These are phyloP conservation scores for Rhizoclosmatium sp. DNA, from an alignment of 192 early-diverging fungal genomes.

Conservation along the genomic window DNA sequence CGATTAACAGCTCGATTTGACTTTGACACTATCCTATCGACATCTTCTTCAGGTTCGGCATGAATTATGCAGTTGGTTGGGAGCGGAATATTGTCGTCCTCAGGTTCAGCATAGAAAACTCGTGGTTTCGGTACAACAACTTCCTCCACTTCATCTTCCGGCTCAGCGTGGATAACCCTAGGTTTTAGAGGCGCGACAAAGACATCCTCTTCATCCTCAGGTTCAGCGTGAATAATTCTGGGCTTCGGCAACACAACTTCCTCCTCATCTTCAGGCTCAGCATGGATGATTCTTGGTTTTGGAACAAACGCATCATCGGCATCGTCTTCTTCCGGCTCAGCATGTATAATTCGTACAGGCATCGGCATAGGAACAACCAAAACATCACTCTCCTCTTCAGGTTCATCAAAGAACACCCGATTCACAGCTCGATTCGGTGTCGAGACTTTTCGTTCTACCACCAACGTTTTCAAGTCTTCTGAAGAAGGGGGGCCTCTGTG, in stretches of 20 bases:
- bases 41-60: neutral
- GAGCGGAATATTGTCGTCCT: neutral
- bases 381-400: neutral
- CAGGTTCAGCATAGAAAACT: neutral
- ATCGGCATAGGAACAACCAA: neutral
- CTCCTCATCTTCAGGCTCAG: neutral
- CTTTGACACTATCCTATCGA: neutral
- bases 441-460: neutral
- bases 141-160: neutral
- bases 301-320: neutral
- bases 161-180: neutral
- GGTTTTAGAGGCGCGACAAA: neutral
- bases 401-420: neutral
- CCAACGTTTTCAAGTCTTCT: no score
- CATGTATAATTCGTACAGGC: neutral
- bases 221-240: neutral
- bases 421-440: neutral
- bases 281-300: neutral
- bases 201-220: neutral
- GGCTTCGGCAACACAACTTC: neutral
- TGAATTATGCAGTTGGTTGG: neutral
- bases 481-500: no score
- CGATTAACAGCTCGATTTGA: neutral
- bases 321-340: neutral
- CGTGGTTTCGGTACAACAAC: neutral